Conservation (phyloP, 345 rosid species). For the Lumnitzera littorea region DNA sequence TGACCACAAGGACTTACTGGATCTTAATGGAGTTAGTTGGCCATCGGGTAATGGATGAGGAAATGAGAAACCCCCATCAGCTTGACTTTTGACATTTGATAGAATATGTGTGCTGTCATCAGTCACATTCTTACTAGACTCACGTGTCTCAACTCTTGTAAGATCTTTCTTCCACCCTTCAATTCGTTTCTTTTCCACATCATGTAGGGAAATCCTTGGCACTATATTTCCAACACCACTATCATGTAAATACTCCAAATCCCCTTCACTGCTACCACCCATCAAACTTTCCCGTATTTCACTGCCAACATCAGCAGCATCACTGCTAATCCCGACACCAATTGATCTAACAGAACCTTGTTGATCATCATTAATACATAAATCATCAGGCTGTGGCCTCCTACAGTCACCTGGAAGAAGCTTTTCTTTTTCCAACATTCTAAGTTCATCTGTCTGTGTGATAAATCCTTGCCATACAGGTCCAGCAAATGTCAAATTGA, state of each 20-base stretch:
- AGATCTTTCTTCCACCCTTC: slow-evolving; percentile 36
- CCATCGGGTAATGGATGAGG: slow-evolving; percentile 59
- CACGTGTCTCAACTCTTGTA: slow-evolving; percentile 40
- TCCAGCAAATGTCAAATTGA: slow-evolving; percentile 63
- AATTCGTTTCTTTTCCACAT: slow-evolving; percentile 41
- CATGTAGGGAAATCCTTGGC: slow-evolving; percentile 38
- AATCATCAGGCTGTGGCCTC: slow-evolving; percentile 44
- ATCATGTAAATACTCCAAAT: slow-evolving; percentile 56
- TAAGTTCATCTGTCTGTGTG: slow-evolving; percentile 66
- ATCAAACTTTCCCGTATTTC: slow-evolving; percentile 81
- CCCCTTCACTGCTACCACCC: slow-evolving; percentile 91
- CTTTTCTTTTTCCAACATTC: slow-evolving; percentile 51
- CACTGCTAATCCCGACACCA: slow-evolving; percentile 92
- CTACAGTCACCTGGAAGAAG: slow-evolving; percentile 32
- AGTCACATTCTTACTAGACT: slow-evolving; percentile 28
- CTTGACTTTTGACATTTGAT: slow-evolving; percentile 38
- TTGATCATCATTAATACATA: slow-evolving; percentile 70
- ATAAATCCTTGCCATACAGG: slow-evolving; percentile 99
- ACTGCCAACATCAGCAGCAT: slow-evolving; percentile 91
- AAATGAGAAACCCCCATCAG: slow-evolving; percentile 72
- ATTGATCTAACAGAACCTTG: slow-evolving; percentile 93
- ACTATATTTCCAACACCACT: slow-evolving; percentile 47
- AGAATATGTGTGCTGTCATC: slow-evolving; percentile 39
- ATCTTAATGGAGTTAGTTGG: slow-evolving; percentile 37
- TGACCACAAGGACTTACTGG: slow-evolving; percentile 70